Evolutionary conservation across 805 yeast species (phyloP), one percentile per base, ranked within the genome.

Genomic region (Kluyveromyces lactis): DNA sequence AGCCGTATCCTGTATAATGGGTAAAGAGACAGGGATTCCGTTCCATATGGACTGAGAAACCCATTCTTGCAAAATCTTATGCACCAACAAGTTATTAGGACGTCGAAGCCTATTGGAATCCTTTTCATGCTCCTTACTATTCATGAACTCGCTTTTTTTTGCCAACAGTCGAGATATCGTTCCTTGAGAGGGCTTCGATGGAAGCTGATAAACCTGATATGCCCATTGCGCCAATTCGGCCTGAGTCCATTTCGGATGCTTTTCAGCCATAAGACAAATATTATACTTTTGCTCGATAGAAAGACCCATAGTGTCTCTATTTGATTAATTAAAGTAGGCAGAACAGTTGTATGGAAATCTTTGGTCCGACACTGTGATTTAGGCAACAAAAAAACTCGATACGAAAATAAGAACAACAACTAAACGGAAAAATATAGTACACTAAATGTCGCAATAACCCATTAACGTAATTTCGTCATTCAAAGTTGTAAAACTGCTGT

Each of bases 161-260:
- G 79, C 73, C 42, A 79, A 55, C 13, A 79, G 69, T 31, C 85
- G 60, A 7, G 81, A 75, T 3, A 79, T 77, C 2, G 85, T 79
- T 2, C 84, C 79, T 49, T 79, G 85, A 0, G 82, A 75, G 0
- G 84, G 83, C 3, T 78, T 71, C 46, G 63, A 73, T 1, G 62
- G 53, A 1, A 75, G 61, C 18, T 72, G 73, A 49, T 74, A 78
- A 13, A 73, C 64, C 23, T 64, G 58, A 52, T 71, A 71, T 1
- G 83, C 83, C 85, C 85, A 79, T 34, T 62, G 56, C 1, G 84
- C 85, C 35, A 79, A 55, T 44, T 79, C 82, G 10, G 68, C 64
- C 53, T 79, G 85, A 2, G 83, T 79, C 84, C 79, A 75, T 19
- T 69, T 69, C 2, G 83, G 83, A 43, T 75, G 72, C n/a, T 79